phyloP scores from a whole-genome alignment of 2,329 filamentous ascomycete genomes.

The Diaporthe eres region DNA sequence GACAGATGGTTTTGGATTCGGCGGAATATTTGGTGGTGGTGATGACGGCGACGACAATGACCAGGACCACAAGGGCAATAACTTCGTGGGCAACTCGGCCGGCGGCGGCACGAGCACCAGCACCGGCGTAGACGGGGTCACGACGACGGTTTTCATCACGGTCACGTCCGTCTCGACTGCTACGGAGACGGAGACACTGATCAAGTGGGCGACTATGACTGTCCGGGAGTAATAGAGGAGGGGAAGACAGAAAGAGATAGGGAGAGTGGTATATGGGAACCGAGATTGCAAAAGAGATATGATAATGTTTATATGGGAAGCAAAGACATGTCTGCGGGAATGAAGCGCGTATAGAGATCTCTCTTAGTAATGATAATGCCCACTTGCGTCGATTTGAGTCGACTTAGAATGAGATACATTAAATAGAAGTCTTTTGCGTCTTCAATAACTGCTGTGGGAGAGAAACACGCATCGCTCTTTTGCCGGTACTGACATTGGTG shows the following conservation, averaged over 20 bases:
- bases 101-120: constrained; percentile 35
- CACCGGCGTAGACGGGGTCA: constrained; percentile 30
- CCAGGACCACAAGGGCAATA: constrained; percentile 7
- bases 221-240: constrained; percentile 3
- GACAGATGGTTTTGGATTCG: constrained; percentile 7
- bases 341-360: constrained; percentile 1
- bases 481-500: too few relatives aligned
- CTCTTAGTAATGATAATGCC: constrained; percentile 16
- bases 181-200: constrained; percentile 35
- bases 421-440: neutral
- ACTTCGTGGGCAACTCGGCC: constrained; percentile 17
- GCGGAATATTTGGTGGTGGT: neutral
- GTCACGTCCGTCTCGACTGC: constrained; percentile 39
- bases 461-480: neutral
- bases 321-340: neutral
- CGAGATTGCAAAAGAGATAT: constrained; percentile 9
- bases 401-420: neutral
- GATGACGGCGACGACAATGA: neutral
- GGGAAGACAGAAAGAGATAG: neutral
- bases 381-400: neutral
- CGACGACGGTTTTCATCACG: constrained; percentile 40
- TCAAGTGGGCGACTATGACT: constrained; percentile 29
- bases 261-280: neutral
- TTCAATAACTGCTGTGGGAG: neutral
- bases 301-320: constrained; percentile 29